Percentiles rank a stretch among this genome's conserved stretches.
Conservation (phyloP, 768 basidiomycete species). For the Pulveroboletus sp. region DNA sequence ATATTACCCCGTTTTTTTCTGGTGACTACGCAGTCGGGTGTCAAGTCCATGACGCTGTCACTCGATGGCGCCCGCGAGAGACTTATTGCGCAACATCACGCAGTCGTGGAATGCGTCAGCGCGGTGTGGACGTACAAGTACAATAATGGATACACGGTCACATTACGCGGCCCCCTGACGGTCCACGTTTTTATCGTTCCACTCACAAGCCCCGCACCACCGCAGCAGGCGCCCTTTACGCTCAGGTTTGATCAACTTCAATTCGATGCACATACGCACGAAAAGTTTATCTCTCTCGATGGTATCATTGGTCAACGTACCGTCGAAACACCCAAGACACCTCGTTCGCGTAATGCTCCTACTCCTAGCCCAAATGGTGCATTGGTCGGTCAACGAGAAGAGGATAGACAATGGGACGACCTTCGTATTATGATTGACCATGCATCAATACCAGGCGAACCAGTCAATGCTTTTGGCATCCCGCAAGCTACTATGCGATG, state of each 20-base stretch:
- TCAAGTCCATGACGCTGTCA: constrained; percentile 76
- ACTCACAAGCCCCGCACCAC: constrained; percentile 9
- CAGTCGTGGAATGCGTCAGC: constrained; percentile 62
- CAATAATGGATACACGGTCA: constrained; percentile 73
- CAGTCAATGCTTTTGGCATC: constrained; percentile 84
- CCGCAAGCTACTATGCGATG: constrained; percentile 88
- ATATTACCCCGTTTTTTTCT: constrained; percentile 83
- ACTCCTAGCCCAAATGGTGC: constrained; percentile 32
- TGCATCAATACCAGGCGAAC: constrained; percentile 72
- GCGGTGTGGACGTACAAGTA: constrained; percentile 84
- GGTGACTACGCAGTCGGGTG: constrained; percentile 79
- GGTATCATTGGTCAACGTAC: constrained; percentile 49
- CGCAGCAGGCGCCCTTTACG: constrained; percentile 23
- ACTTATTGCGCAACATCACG: constrained; percentile 40
- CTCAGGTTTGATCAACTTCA: constrained; percentile 70
- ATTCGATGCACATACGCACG: constrained; percentile 69
- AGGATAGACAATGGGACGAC: constrained; percentile 65
- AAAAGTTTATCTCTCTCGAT: constrained; percentile 70
- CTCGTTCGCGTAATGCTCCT: constrained; percentile 30
- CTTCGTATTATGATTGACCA: constrained; percentile 54
- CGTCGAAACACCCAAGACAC: constrained; percentile 39
- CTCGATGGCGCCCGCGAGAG: constrained; percentile 76
- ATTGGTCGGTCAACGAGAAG: constrained; percentile 34
- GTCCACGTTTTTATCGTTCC: constrained; percentile 49
- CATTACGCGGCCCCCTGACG: constrained; percentile 68